phyloP scores from a whole-genome alignment of 2,329 filamentous ascomycete genomes.

The Cadophora gregata region DNA sequence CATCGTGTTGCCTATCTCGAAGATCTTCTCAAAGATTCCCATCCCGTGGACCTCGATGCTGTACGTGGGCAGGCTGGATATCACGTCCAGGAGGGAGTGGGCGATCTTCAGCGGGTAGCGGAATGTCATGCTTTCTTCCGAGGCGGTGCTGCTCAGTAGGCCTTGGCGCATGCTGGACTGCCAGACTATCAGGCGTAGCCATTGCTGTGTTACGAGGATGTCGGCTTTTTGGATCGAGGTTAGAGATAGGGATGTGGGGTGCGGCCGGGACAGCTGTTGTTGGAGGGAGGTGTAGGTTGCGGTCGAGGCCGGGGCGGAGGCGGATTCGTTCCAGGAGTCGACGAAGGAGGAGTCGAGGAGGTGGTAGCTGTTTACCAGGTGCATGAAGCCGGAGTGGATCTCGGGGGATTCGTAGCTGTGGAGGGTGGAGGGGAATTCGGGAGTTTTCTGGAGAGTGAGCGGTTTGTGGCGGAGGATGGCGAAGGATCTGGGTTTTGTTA shows the following conservation, averaged over 20 bases:
- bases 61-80: slow-evolving; percentile 49
- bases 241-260: slow-evolving; percentile 37
- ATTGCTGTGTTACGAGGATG: slow-evolving; percentile 72
- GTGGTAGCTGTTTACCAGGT: slow-evolving; percentile 65
- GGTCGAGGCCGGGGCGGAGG: slow-evolving; percentile 48
- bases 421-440: slow-evolving; percentile 58
- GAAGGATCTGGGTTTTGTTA: slow-evolving; percentile 59
- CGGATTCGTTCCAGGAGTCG: slow-evolving; percentile 66
- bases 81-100: slow-evolving; percentile 56
- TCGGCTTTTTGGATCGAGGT: slow-evolving; percentile 73
- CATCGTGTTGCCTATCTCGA: slow-evolving; percentile 53
- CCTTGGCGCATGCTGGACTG: slow-evolving; percentile 71
- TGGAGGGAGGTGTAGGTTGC: slow-evolving; percentile 55
- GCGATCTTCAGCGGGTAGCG: slow-evolving; percentile 67
- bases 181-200: slow-evolving; percentile 75
- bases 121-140: slow-evolving; percentile 66
- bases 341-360: slow-evolving; percentile 69
- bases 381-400: slow-evolving; percentile 63
- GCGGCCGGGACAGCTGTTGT: slow-evolving; percentile 54
- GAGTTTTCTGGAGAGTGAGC: slow-evolving; percentile 65
- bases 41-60: slow-evolving; percentile 56
- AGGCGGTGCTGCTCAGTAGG: slow-evolving; percentile 63
- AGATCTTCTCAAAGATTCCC: slow-evolving; percentile 58
- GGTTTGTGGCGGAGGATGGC: slow-evolving; percentile 68
- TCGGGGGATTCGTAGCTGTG: slow-evolving; percentile 58